Base-by-base conservation (phyloP, 768 basidiomycete species). In the Pisolithus marmoratus region DNA sequence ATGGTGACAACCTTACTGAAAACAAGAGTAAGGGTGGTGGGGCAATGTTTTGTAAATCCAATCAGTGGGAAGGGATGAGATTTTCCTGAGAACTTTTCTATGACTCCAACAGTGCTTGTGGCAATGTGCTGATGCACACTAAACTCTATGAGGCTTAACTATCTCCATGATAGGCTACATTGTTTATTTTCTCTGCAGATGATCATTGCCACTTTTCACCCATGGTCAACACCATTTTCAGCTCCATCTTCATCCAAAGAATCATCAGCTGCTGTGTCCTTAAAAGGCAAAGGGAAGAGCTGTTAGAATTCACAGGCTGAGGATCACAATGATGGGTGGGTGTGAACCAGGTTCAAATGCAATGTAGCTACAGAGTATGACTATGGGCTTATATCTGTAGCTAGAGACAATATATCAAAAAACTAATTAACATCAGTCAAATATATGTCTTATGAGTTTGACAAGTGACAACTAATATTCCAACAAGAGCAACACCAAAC, bases 121-220 rank as follows among this genome's bases (percentile, higher is more conserved):
- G 94, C 7, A 74, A 76, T 12, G 84, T 90, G 2, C 70, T 96
- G 55, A 94, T 96, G 93, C 94, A 95, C 63, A 85, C 90, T 15
- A 96, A 96, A 83, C 93, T 90, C 59, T 34, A 11, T 9, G 65
- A 48, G 37, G 40, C 27, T 34, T 38, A 17, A 17, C 20, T 26
- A 26, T 20, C 29, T 3, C 9, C 22, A 19, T 41, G n/a, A 43
- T 37, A 17, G 26, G 53, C 26, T 12, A 38, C 14, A 24, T 22
- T 15, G 7, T 43, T 47, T 19, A 22, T 26, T 22, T 27, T 27
- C n/a, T 46, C 14, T n/a, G 9, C 54, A 90, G 88, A 88, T 88
- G 87, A 84, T 88, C 43, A 74, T 90, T 27, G 85, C 72, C 7
- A 77, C 74, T 8, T 67, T 80, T 49, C 58, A 24, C 17, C 70